Evolutionary conservation across 2,329 filamentous ascomycete genomes (phyloP).

Genomic region (Ophiocordyceps camponoti-saundersi): DNA sequence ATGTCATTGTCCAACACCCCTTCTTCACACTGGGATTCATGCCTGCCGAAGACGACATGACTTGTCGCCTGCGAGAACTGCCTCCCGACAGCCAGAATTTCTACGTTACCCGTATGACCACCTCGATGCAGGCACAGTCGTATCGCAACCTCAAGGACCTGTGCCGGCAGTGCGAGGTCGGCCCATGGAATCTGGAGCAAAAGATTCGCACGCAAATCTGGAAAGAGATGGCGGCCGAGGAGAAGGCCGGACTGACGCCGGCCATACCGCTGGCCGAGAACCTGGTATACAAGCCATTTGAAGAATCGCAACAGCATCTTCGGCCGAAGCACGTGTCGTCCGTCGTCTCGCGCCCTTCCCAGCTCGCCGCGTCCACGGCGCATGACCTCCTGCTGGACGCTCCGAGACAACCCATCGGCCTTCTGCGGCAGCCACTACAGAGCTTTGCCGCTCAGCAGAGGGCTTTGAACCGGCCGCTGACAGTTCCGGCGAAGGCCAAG

Average conservation of each 20-base stretch:
- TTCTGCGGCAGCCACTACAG: slow-evolving; percentile 38
- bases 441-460: slow-evolving; percentile 52
- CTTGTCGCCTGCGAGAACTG: slow-evolving; percentile 35
- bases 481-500: slow-evolving; percentile 10
- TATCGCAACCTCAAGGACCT: slow-evolving; percentile 36
- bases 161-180: slow-evolving; percentile 41
- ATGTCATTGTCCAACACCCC: slow-evolving; percentile 60
- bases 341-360: slow-evolving; percentile 10
- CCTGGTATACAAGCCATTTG: slow-evolving; percentile 47
- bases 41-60: slow-evolving; percentile 44
- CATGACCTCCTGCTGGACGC: slow-evolving; percentile 17
- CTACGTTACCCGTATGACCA: slow-evolving; percentile 29
- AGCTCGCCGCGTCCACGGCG: slow-evolving; percentile 2
- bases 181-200: slow-evolving; percentile 31
- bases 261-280: slow-evolving; percentile 43
- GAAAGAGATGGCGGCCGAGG: slow-evolving; percentile 51
- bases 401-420: slow-evolving; percentile 20
- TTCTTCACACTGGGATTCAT: slow-evolving; percentile 69
- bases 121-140: slow-evolving; percentile 27
- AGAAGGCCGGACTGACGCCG: slow-evolving; percentile 47
- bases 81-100: slow-evolving; percentile 42
- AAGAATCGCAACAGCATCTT: slow-evolving; percentile 33
- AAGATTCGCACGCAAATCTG: slow-evolving; percentile 38
- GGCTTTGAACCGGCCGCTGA: slow-evolving; percentile 28
- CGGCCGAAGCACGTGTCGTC: slow-evolving; percentile 14